Conservation (phyloP, 108 stramenopile genomes). For the Parietichytrium sp. region DNA sequence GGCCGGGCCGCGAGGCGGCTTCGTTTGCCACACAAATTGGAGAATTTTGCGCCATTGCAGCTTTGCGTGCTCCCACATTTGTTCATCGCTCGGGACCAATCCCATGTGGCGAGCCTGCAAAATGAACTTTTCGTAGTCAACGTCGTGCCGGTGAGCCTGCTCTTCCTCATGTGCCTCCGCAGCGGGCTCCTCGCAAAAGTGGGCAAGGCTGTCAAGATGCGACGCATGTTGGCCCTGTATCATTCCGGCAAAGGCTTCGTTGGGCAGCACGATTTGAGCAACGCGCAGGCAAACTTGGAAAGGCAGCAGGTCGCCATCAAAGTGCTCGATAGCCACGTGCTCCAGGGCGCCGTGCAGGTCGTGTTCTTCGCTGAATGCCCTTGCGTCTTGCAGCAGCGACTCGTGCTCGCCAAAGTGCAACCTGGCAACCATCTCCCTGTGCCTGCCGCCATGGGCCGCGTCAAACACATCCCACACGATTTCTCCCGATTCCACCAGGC, state of each 20-base stretch:
- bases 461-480: constrained; percentile 37
- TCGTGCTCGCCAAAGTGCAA: constrained; percentile 24
- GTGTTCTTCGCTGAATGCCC: background rate
- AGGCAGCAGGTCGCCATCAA: background rate
- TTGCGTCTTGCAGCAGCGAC: background rate
- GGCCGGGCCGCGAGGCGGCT: background rate
- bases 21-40: background rate
- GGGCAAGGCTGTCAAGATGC: background rate
- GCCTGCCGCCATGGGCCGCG: background rate
- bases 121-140: background rate
- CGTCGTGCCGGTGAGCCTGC: background rate
- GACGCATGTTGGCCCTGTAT: background rate
- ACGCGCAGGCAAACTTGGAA: background rate
- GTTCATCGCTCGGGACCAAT: background rate
- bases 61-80: background rate
- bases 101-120: constrained; percentile 12
- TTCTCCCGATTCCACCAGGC: background rate
- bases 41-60: background rate
- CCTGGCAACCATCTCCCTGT: background rate
- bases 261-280: background rate
- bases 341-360: background rate
- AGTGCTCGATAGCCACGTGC: background rate
- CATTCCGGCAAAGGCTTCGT: background rate
- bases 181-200: background rate
- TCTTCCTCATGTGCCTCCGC: background rate